Evolutionary conservation across 257 asterid genomes (phyloP).

Genomic region (Handroanthus guayacan): DNA sequence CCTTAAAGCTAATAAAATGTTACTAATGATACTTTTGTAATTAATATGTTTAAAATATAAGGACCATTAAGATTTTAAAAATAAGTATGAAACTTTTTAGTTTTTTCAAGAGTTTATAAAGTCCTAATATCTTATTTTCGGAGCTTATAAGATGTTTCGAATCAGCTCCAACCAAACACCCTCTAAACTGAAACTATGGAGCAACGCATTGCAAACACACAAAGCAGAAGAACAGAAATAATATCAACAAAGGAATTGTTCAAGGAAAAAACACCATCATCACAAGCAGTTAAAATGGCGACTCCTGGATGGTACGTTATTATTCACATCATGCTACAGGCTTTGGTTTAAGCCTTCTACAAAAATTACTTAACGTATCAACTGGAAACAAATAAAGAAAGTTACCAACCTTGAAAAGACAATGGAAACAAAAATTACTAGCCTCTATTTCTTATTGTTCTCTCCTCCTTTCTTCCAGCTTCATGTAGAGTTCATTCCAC

Average conservation of each 20-base stretch:
- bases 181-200: no score
- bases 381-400: neutral
- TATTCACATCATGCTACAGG: neutral
- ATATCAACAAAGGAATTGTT: neutral
- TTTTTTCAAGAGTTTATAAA: no score
- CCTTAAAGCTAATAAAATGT: no score
- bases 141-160: no score
- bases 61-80: no score
- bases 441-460: constrained; percentile 30
- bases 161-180: no score
- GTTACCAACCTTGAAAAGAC: neutral
- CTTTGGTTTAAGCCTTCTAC: neutral
- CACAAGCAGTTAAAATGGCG: neutral
- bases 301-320: neutral
- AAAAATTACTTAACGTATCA: constrained; percentile 5
- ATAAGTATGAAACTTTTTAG: no score
- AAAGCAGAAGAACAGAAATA: neutral
- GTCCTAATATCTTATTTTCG: no score
- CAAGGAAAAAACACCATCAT: neutral
- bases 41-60: no score
- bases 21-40: no score
- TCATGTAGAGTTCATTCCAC: constrained; percentile 3
- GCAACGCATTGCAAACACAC: no score
- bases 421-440: neutral
- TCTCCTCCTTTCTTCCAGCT: constrained; percentile 31